Conservation (phyloP, 176 grass and related monocot species). For the Eragrostis nindensis region DNA sequence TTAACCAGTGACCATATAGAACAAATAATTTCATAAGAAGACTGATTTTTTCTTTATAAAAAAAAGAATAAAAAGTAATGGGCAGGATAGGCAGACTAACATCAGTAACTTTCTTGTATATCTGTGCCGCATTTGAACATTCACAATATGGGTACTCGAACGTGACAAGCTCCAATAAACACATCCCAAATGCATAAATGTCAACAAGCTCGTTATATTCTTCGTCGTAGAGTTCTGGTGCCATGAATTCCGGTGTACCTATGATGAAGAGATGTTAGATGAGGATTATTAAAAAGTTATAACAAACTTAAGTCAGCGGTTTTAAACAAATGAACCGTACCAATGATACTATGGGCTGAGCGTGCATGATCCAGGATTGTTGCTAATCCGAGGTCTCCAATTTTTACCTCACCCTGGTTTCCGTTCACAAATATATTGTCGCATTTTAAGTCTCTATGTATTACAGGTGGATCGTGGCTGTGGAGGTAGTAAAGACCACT, state of each 20-base stretch:
- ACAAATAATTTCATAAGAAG: not conserved
- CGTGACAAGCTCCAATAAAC: constrained; percentile 81
- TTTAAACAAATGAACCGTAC: constrained; percentile 38
- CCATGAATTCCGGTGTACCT: constrained; percentile 91
- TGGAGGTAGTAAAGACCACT: constrained; percentile 80
- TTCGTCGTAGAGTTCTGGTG: constrained; percentile 81
- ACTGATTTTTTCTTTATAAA: not conserved
- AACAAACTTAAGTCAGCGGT: not conserved
- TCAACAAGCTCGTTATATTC: constrained; percentile 85
- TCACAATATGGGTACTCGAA: constrained; percentile 85
- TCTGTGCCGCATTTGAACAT: constrained; percentile 83
- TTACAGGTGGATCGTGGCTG: constrained; percentile 78
- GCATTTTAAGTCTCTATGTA: constrained; percentile 78
- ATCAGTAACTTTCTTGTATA: constrained; percentile 75
- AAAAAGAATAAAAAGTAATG: not conserved
- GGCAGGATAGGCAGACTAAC: constrained; percentile 46
- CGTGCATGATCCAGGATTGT: constrained; percentile 73
- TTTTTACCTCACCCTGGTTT: constrained; percentile 86
- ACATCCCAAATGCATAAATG: constrained; percentile 87
- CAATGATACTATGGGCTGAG: constrained; percentile 79
- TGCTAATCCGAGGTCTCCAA: constrained; percentile 81
- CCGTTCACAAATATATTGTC: constrained; percentile 90
- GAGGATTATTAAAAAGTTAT: constrained; percentile 14
- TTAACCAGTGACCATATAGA: not conserved
- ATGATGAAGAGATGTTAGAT: constrained; percentile 4